Evolutionary conservation across 2,329 filamentous ascomycete species (phyloP).

Genomic region (Zymoseptoria tritici): DNA sequence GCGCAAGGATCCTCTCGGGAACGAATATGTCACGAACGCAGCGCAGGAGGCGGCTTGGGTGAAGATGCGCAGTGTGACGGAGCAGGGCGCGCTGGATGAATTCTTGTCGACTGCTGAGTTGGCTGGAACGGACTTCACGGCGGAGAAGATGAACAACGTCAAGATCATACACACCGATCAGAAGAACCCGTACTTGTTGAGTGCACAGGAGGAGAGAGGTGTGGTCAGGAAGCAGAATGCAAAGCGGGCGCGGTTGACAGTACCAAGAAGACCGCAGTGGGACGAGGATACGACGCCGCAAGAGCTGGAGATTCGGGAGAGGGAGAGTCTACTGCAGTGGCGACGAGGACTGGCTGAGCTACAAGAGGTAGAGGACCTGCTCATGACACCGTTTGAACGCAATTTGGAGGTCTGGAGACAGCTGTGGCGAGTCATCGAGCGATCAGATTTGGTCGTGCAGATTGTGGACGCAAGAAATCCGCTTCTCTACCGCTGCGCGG

Average conservation of each 20-base stretch:
- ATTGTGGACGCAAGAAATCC: slow-evolving; percentile 97
- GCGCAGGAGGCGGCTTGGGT: slow-evolving; percentile 91
- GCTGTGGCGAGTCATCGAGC: slow-evolving; percentile 94
- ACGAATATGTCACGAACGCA: slow-evolving; percentile 79
- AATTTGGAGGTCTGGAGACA: slow-evolving; percentile 98
- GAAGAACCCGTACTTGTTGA: slow-evolving; percentile 88
- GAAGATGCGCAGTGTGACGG: slow-evolving; percentile 98
- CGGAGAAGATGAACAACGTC: slow-evolving; percentile 97
- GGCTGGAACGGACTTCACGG: slow-evolving; percentile 97
- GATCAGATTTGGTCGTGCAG: slow-evolving; percentile 91
- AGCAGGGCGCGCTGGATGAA: slow-evolving; percentile 93
- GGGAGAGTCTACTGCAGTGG: slow-evolving; percentile 78
- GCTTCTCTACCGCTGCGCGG: slow-evolving; percentile 85
- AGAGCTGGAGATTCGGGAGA: slow-evolving; percentile 72
- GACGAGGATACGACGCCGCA: slow-evolving; percentile 74
- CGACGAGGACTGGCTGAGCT: slow-evolving; percentile 82
- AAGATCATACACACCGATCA: slow-evolving; percentile 98
- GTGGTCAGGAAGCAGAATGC: slow-evolving; percentile 73
- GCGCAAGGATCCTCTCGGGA: slow-evolving; percentile 27
- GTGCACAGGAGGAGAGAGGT: slow-evolving; percentile 71
- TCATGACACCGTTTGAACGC: slow-evolving; percentile 96
- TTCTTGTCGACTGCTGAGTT: slow-evolving; percentile 93
- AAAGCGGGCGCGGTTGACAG: slow-evolving; percentile 72
- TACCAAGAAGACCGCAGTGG: slow-evolving; percentile 86
- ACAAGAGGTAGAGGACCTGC: slow-evolving; percentile 84